These are phyloP conservation scores for Gymnopilus junonius DNA, from an alignment of 768 basidiomycete species.

Conservation along the genomic window DNA sequence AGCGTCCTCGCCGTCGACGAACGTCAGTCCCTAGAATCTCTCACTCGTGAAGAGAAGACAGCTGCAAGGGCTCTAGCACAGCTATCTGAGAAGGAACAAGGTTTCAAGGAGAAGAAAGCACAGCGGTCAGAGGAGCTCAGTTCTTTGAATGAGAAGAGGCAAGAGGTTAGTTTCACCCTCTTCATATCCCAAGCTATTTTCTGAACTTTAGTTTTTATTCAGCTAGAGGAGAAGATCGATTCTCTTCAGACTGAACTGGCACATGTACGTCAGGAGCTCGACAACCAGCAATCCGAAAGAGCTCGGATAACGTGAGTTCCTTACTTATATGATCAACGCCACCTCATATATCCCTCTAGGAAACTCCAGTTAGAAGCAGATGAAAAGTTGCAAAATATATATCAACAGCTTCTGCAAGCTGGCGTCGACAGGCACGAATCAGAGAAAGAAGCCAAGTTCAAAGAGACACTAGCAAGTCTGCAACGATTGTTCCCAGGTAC, in stretches of 20 bases:
- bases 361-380: constrained; percentile 91
- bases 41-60: constrained; percentile 84
- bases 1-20: constrained; percentile 84
- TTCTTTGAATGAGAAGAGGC: constrained; percentile 52
- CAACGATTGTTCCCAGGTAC: constrained; percentile 90
- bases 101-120: constrained; percentile 59
- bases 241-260: constrained; percentile 64
- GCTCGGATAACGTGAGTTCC: constrained; percentile 73
- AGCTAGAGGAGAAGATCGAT: constrained; percentile 67
- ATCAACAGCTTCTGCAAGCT: constrained; percentile 86
- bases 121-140: constrained; percentile 60
- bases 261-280: constrained; percentile 73
- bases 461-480: constrained; percentile 82
- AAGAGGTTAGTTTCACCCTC: constrained; percentile 50
- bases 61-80: constrained; percentile 64
- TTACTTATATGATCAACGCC: background rate
- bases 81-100: constrained; percentile 70
- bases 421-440: constrained; percentile 88
- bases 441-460: constrained; percentile 81
- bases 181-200: background rate
- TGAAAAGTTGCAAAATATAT: constrained; percentile 85
- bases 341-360: constrained; percentile 43
- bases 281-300: constrained; percentile 85
- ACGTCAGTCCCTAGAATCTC: constrained; percentile 81
- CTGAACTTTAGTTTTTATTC: constrained; percentile 6